Base-by-base conservation (phyloP, 805 yeast species). In the Clavispora vitiphila region DNA sequence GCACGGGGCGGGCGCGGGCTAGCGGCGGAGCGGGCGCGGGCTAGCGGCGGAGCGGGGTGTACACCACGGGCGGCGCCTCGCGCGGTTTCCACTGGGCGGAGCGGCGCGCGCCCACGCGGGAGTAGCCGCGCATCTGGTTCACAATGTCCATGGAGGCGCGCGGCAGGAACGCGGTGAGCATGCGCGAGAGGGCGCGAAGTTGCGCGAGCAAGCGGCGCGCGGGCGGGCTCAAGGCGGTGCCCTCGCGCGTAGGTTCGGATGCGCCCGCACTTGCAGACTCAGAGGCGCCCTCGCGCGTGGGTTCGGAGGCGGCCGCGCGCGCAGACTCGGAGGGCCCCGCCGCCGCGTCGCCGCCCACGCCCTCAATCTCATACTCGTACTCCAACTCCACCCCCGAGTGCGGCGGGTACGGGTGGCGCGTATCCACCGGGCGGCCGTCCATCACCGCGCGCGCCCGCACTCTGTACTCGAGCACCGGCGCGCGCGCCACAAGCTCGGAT, bases 91-190 rank as follows among this genome's bases (percentile, higher is more conserved):
- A 64, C 40, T 44, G 37, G 25, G 51, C 50, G 22, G 54, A 44
- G 29, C 69, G 48, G 9, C 53, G 51, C 36, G 44, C 43, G 5
- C 69, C 69, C 9, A 64, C 57, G 22, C 50, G 54, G 6, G 62
- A 53, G 42, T 55, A 62, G 25, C 49, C 36, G 29, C 61, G 52
- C 42, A 61, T 43, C 21, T 41, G 43, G 20, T 39, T 47, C 5
- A 44, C 38, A 10, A 41, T 25, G 18, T 14, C 19, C 20, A 22
- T 12, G 19, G 26, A 29, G n/a, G n/a, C 32, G 32, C 32, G 32
- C n/a, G 32, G 32, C 32, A 8, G 32, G 32, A 29, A 29, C 10
- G 32, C 32, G n/a, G 32, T 29, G 32, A 29, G 32, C 32, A 29
- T 29, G 32, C 32, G 32, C 32, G 25, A 20, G 12, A 34, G 36